Evolutionary conservation across 208 protist genomes (phyloP).

Genomic region (Leishmania aethiopica): DNA sequence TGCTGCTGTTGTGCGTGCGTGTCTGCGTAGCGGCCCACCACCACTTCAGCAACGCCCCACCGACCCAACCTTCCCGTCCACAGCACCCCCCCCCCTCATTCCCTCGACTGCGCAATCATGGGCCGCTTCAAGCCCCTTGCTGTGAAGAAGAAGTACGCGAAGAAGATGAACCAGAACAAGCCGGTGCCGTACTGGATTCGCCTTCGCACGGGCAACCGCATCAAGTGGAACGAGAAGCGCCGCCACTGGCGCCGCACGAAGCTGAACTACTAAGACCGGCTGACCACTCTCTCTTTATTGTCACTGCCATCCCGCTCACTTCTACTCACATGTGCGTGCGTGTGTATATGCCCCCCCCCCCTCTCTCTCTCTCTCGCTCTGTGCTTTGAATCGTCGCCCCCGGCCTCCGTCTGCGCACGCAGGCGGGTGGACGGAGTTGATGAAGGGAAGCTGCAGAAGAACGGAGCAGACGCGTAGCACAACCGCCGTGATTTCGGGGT

Average conservation of each 20-base stretch:
- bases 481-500: background rate
- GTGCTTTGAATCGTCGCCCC: background rate
- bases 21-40: background rate
- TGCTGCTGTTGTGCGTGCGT: background rate
- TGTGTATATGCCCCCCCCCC: background rate
- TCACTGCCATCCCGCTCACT: background rate
- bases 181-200: slow-evolving; percentile 94
- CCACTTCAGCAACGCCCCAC: background rate
- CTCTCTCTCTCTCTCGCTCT: background rate
- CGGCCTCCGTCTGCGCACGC: background rate
- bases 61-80: background rate
- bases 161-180: slow-evolving; percentile 95
- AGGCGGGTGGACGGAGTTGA: background rate
- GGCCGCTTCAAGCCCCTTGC: slow-evolving; percentile 92
- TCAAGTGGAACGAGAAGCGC: slow-evolving; percentile 96
- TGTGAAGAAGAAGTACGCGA: slow-evolving; percentile 95
- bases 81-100: background rate
- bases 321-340: background rate
- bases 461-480: background rate
- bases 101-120: slow-evolving; percentile 40
- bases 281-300: background rate
- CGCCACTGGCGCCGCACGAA: slow-evolving; percentile 96
- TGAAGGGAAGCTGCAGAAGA: background rate
- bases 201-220: slow-evolving; percentile 91
- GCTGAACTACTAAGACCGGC: slow-evolving; percentile 87